These are phyloP conservation scores for Verticillium dahliae DNA, from an alignment of 2,329 filamentous ascomycete genomes.

Conservation along the genomic window DNA sequence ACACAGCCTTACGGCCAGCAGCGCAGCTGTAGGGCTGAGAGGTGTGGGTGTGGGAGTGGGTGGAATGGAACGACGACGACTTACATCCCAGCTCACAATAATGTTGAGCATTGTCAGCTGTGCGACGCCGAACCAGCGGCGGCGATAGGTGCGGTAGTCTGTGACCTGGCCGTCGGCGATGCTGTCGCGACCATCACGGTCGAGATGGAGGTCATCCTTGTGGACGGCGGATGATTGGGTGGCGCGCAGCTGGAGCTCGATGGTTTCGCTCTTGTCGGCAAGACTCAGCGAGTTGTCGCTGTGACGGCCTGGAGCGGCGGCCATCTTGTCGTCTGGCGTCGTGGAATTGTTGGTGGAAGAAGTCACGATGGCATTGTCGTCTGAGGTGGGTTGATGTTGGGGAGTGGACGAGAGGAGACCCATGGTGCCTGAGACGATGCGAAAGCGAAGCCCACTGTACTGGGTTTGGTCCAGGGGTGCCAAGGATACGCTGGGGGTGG, in stretches of 20 bases:
- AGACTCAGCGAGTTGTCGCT: background rate
- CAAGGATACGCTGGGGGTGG: background rate
- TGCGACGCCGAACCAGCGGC: constrained; percentile 80
- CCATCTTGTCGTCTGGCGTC: background rate
- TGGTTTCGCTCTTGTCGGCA: constrained; percentile 7
- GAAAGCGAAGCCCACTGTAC: background rate
- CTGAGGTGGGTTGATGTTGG: background rate
- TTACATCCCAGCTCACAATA: constrained; percentile 90
- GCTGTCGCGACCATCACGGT: constrained; percentile 15
- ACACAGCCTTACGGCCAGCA: background rate
- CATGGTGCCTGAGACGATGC: background rate
- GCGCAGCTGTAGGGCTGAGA: too few species aligned
- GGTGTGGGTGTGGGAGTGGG: background rate
- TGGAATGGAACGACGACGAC: constrained; percentile 28
- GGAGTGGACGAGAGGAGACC: background rate
- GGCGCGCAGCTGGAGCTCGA: constrained; percentile 7
- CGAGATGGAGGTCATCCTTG: constrained; percentile 11
- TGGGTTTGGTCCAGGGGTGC: background rate
- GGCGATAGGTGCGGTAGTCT: constrained; percentile 59
- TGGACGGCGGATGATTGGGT: background rate
- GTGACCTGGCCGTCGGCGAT: constrained; percentile 19
- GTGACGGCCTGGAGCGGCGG: background rate
- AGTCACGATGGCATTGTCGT: background rate
- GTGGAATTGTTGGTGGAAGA: background rate
- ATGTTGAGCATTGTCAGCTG: constrained; percentile 87